Conservation (phyloP, 371 early-diverging fungal species). For the Mucor ambiguus region DNA sequence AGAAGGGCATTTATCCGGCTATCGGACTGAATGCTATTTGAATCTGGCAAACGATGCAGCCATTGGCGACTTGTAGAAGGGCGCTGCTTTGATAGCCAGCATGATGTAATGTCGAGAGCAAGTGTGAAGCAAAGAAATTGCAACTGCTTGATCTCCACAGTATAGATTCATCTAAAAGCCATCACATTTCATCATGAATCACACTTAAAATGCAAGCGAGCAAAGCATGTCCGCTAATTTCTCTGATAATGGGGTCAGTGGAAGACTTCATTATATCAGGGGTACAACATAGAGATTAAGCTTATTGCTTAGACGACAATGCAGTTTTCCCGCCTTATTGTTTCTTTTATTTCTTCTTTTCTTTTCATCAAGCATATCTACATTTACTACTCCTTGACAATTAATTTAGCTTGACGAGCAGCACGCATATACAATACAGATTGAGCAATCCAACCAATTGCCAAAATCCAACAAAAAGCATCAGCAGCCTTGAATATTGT, state of each 20-base stretch:
- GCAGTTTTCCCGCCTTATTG: background rate
- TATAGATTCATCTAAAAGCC: background rate
- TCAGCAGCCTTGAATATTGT: slow-evolving; percentile 32
- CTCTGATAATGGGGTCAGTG: background rate
- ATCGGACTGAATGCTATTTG: background rate
- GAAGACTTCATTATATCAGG: background rate
- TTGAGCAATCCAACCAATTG: slow-evolving; percentile 30
- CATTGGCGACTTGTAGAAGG: background rate
- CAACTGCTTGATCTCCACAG: background rate
- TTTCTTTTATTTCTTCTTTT: background rate
- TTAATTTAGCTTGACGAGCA: slow-evolving; percentile 11
- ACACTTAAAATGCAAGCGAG: too few relatives aligned
- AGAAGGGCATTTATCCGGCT: background rate
- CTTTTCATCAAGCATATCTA: background rate
- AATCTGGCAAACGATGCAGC: background rate
- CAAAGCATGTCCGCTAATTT: background rate
- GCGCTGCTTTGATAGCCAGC: background rate
- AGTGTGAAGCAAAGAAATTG: background rate
- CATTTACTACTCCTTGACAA: slow-evolving; percentile 3
- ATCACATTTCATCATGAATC: background rate
- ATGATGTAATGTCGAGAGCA: background rate
- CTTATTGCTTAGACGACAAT: background rate
- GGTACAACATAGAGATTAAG: background rate
- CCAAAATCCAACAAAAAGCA: slow-evolving; percentile 37
- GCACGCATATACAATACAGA: slow-evolving; percentile 27